Evolutionary conservation across 2,329 filamentous ascomycete genomes (phyloP).

Genomic region (Gnomoniopsis smithogilvyi): DNA sequence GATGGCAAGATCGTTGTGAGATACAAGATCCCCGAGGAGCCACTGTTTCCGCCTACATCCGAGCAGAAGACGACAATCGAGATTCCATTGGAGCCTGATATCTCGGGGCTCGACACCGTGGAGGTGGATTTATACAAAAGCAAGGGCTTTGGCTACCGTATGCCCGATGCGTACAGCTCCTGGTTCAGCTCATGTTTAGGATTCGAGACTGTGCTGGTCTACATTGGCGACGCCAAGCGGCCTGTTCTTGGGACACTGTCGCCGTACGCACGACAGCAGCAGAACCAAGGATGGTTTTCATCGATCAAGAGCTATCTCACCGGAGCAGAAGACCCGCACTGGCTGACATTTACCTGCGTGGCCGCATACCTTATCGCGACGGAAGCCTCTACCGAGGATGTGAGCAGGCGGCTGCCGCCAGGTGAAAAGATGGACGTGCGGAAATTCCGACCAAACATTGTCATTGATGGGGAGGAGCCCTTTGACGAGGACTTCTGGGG

Average conservation of each 20-base stretch:
- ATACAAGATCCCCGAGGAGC: conserved; percentile 37
- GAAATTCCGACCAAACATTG: conserved; percentile 72
- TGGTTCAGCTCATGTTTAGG: conserved; percentile 70
- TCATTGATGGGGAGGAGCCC: conserved; percentile 56
- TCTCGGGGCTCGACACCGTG: conserved; percentile 41
- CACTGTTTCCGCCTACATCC: conserved; percentile 35
- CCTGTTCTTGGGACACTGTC: conserved; percentile 59
- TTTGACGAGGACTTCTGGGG: conserved; percentile 75
- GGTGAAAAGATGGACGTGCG: conserved; percentile 55
- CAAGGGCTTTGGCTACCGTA: conserved; percentile 55
- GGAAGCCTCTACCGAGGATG: conserved; percentile 64
- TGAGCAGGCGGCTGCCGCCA: conserved; percentile 54
- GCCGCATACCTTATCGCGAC: conserved; percentile 74
- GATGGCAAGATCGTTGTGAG: conserved; percentile 36
- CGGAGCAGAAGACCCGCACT: conserved; percentile 34
- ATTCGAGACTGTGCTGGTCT: conserved; percentile 58
- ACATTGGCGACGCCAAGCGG: conserved; percentile 60
- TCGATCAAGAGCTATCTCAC: conserved; percentile 31
- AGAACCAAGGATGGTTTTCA: conserved; percentile 31
- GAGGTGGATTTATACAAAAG: conserved; percentile 59
- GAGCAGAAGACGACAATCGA: conserved; percentile 39
- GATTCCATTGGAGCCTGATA: conserved; percentile 55
- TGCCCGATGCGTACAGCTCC: conserved; percentile 55
- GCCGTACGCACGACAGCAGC: conserved; percentile 21
- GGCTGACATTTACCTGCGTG: conserved; percentile 69